These are phyloP conservation scores for Thielaviopsis euricoi DNA, from an alignment of 2,329 filamentous ascomycete genomes.

Conservation along the genomic window DNA sequence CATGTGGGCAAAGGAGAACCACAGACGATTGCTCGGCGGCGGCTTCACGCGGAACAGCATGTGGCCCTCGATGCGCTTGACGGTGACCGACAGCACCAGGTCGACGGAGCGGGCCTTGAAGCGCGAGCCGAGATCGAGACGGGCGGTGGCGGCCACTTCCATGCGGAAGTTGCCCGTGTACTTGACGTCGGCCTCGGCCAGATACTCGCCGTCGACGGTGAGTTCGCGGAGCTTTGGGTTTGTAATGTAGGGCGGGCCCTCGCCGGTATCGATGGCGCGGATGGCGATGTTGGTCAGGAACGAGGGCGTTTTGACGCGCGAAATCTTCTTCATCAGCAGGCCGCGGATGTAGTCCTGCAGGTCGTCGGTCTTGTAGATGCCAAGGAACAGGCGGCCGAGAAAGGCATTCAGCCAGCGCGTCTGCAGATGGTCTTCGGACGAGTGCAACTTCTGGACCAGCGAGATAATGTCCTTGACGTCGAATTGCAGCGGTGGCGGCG, in stretches of 20 bases:
- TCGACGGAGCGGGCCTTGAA: constrained; percentile 88
- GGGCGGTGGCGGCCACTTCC: constrained; percentile 81
- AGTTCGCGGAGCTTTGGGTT: constrained; percentile 79
- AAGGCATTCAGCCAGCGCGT: constrained; percentile 90
- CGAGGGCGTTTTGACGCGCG: constrained; percentile 76
- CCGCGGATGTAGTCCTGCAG: constrained; percentile 62
- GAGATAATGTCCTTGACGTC: constrained; percentile 76
- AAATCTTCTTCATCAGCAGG: constrained; percentile 93
- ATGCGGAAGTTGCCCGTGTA: constrained; percentile 83
- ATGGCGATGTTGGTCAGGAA: constrained; percentile 79
- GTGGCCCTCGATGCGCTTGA: constrained; percentile 77
- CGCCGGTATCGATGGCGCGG: constrained; percentile 69
- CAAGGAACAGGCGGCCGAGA: constrained; percentile 74
- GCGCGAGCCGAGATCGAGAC: constrained; percentile 72
- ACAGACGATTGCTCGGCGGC: constrained; percentile 87
- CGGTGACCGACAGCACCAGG: constrained; percentile 66
- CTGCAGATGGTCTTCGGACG: constrained; percentile 77
- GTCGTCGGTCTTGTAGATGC: constrained; percentile 69
- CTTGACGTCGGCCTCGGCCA: constrained; percentile 70
- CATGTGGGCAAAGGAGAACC: constrained; percentile 88
- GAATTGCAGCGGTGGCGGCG: constrained; percentile 51
- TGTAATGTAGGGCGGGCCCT: constrained; percentile 73
- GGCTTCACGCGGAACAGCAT: constrained; percentile 78
- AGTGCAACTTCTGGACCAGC: constrained; percentile 78
- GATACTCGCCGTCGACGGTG: constrained; percentile 79